Percentiles rank a stretch among this genome's conserved stretches.
Evolutionary conservation across 2,329 filamentous ascomycete species (phyloP).

Genomic region (Claviceps purpurea): DNA sequence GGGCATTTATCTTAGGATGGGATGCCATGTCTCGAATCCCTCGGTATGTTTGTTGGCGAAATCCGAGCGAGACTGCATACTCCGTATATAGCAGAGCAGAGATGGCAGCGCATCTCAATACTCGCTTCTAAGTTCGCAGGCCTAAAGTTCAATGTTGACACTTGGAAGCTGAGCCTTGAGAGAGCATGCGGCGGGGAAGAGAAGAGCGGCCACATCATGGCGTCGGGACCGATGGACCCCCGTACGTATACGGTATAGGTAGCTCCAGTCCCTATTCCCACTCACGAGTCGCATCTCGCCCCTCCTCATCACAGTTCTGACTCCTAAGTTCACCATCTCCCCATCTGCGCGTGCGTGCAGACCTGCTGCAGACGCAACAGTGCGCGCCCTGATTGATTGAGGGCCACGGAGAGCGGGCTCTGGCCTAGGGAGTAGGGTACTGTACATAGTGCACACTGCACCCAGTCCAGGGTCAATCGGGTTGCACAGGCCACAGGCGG

Average conservation of each 20-base stretch:
- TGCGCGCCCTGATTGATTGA: background rate
- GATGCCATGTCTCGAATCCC: background rate
- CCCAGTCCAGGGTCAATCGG: background rate
- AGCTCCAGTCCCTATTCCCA: background rate
- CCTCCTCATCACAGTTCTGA: background rate
- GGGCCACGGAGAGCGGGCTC: background rate
- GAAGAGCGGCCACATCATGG: background rate
- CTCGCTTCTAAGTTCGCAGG: background rate
- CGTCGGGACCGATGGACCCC: background rate
- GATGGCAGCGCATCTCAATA: background rate
- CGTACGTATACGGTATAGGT: no score
- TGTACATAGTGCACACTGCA: background rate
- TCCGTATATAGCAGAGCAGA: background rate
- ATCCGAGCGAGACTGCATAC: background rate
- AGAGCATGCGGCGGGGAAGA: background rate
- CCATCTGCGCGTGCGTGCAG: background rate
- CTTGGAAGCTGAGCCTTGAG: background rate
- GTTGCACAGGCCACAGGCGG: background rate
- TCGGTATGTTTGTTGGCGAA: slow-evolving; percentile 1
- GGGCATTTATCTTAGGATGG: slow-evolving; percentile 1
- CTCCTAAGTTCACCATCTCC: background rate
- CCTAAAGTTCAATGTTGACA: background rate
- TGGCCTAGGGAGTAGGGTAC: background rate
- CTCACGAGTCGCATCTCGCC: background rate
- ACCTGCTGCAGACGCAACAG: background rate